Evolutionary conservation across 2,329 filamentous ascomycete species (phyloP), one percentile per base, ranked within the genome.

Genomic region (Xenoacremonium recifei): DNA sequence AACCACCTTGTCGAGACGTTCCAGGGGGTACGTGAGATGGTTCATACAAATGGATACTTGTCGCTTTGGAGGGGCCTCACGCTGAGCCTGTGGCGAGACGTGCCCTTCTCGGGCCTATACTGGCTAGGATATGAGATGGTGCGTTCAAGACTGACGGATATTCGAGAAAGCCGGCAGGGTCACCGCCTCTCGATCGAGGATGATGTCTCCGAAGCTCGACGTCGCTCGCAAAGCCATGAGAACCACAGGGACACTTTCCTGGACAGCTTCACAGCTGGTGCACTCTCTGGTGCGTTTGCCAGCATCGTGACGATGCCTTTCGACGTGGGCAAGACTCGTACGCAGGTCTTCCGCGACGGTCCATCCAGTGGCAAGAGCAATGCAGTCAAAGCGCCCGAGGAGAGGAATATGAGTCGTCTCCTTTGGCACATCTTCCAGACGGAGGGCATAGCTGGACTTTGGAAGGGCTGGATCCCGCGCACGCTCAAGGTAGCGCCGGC

Each of bases 111-210:
- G 1, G 93, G 87, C 4, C 79, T 99, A 33, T 99, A 99, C 71
- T 99, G 93, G 93, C 95, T 87, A 83, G 92, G 93, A 11, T 99
- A 99, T 63, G 93, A 99, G 70, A 82, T 80, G 15, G 84, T 92
- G 41, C 82, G 90, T 39, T 81, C 83, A 18, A 70, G 71, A 39
- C 67, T 97, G 43, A 85, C 83, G 1, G 84, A 91, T 53, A 67
- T 80, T 36, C 82, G 90, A 50, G 79, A 76, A 60, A 69, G 71
- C 37, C 62, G 66, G 18, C 64, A 70, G 19, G 75, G 73, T 1
- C 67, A 69, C 25, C 55, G 61, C 2, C 44, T 73, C 6, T 30
- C 45, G 3, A 36, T 66, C 61, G 35, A 60, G 13, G 62, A 67
- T 4, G 43, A 58, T 19, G 65, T 70, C 38, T 64, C 65, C 2